These are phyloP conservation scores for Oryza officinalis DNA, from an alignment of 176 grass and related monocot genomes.

Conservation along the genomic window DNA sequence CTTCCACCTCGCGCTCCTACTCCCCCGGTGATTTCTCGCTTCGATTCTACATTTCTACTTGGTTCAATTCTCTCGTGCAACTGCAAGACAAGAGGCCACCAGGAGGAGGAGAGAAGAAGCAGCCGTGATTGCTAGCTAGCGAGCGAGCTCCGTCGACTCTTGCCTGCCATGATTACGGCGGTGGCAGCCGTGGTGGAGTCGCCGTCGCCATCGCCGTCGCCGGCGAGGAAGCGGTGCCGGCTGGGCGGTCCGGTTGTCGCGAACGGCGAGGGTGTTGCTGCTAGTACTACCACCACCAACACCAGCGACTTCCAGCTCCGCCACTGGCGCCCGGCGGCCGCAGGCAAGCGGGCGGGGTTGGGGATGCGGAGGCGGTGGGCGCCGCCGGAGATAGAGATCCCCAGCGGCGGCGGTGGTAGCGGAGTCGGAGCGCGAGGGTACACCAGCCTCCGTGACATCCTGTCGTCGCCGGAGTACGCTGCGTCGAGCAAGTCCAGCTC, in stretches of 20 bases:
- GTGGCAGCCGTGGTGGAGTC: slow-evolving; percentile 44
- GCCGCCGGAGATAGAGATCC: slow-evolving; percentile 63
- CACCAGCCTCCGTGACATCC: slow-evolving; percentile 86
- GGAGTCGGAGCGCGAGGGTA: slow-evolving; percentile 32
- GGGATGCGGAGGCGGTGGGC: slow-evolving; percentile 23
- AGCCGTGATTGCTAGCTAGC: background rate
- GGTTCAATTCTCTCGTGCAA: background rate
- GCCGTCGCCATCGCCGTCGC: background rate
- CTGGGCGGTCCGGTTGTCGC: background rate
- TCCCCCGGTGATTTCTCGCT: background rate
- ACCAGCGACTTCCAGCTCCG: slow-evolving; percentile 48
- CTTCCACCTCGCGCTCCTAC: background rate
- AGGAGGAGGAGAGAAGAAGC: background rate
- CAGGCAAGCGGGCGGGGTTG: background rate
- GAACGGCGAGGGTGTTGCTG: background rate
- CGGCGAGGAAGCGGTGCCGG: slow-evolving; percentile 26
- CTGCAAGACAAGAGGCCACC: too few species aligned
- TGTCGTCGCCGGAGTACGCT: slow-evolving; percentile 56
- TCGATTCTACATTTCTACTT: background rate
- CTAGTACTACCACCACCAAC: background rate
- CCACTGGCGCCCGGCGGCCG: slow-evolving; percentile 38
- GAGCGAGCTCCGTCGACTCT: background rate
- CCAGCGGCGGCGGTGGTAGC: background rate
- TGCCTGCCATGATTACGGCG: slow-evolving; percentile 35
- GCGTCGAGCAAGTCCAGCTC: slow-evolving; percentile 19